Evolutionary conservation across 2,329 filamentous ascomycete genomes (phyloP).

Genomic region (Colletotrichum sp.): DNA sequence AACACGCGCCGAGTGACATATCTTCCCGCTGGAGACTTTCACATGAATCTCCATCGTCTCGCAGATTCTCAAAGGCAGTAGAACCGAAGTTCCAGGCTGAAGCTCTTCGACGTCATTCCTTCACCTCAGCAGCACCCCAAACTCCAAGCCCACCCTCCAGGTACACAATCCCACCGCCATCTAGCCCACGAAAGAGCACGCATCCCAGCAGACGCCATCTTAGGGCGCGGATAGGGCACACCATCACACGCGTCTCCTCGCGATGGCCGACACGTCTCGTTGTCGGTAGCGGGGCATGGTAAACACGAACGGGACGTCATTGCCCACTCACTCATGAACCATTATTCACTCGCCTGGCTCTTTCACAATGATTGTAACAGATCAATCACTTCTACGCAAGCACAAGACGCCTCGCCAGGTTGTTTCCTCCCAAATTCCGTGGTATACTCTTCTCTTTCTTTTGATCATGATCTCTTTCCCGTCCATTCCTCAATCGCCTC

Average conservation of each 20-base stretch:
- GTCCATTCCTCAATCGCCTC: constrained; percentile 4
- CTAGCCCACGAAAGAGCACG: not conserved
- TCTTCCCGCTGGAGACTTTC: not conserved
- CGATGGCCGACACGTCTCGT: not conserved
- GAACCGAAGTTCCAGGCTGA: rapidly evolving
- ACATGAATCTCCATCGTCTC: not conserved
- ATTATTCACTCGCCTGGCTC: not conserved
- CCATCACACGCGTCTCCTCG: not conserved
- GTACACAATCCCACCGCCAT: not conserved
- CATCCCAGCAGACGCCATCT: not conserved
- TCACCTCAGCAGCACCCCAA: not conserved
- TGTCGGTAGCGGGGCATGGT: rapidly evolving
- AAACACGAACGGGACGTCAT: not conserved
- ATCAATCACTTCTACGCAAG: constrained; percentile 7
- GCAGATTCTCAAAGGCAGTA: rapidly evolving
- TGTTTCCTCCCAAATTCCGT: not conserved
- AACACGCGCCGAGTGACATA: not conserved
- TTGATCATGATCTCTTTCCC: not conserved
- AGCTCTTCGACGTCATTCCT: rapidly evolving
- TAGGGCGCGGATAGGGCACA: not conserved
- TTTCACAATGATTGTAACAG: not conserved
- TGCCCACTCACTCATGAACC: not conserved
- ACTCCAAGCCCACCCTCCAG: not conserved
- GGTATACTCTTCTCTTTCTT: not conserved
- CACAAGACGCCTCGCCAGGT: constrained; percentile 17